phyloP scores from a whole-genome alignment of 31 red algal genomes.

The Odonthalia washingtoniensis region DNA sequence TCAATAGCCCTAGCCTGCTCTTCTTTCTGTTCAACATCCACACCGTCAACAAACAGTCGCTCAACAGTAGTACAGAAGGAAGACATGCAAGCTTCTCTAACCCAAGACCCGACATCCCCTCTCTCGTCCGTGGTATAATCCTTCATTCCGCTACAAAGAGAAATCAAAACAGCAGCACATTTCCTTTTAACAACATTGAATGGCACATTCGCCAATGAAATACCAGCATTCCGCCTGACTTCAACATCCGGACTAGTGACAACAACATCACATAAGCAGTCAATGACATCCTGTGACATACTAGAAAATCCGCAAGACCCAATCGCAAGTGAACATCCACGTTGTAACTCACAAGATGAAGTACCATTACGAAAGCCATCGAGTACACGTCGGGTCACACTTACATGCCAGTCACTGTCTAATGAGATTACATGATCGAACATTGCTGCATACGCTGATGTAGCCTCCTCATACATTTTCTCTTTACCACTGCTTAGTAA shows the following conservation, averaged over 20 bases:
- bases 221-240: constrained; percentile 52
- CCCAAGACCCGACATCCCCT: constrained; percentile 87
- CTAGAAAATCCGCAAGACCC: constrained; percentile 53
- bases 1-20: too few relatives aligned
- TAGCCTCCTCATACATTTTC: constrained; percentile 55
- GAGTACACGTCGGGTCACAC: constrained; percentile 38
- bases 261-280: constrained; percentile 41
- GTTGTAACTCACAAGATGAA: constrained; percentile 30
- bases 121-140: constrained; percentile 72
- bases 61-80: constrained; percentile 16
- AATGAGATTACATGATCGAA: constrained; percentile 50
- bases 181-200: not conserved
- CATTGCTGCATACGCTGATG: constrained; percentile 48
- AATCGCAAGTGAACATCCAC: constrained; percentile 63
- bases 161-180: not conserved
- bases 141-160: constrained; percentile 44
- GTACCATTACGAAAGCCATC: constrained; percentile 34
- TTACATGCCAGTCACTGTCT: constrained; percentile 49
- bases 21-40: too few relatives aligned
- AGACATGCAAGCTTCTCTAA: constrained; percentile 71
- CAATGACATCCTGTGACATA: constrained; percentile 34
- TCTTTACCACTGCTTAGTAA: constrained; percentile 53
- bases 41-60: too few relatives aligned
- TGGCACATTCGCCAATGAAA: constrained; percentile 41
- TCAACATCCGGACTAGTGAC: constrained; percentile 50